A percentile compares a stretch with the other conserved stretches of the same genome.
These are phyloP conservation scores for Blepharisma undulans DNA, from an alignment of 169 alveolate species.

Conservation along the genomic window DNA sequence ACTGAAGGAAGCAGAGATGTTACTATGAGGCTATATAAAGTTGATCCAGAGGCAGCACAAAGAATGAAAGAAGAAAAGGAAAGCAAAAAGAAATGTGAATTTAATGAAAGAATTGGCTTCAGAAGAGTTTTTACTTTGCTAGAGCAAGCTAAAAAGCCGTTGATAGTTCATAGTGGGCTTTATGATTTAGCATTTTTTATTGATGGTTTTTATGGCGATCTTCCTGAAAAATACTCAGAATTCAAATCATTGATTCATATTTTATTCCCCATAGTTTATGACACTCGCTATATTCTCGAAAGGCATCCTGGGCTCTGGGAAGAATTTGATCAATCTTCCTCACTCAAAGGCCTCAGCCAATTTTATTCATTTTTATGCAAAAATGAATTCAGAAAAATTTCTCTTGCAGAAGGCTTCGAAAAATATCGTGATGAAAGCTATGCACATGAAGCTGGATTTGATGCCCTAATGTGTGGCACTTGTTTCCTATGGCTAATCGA, in stretches of 20 bases:
- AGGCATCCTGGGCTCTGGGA: constrained; percentile 24
- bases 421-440: constrained; percentile 3
- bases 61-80: constrained; percentile 18
- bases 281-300: constrained; percentile 18
- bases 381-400: not conserved
- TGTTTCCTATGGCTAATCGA: not conserved
- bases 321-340: not conserved
- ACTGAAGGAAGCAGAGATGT: constrained; percentile 21
- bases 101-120: constrained; percentile 32
- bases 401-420: not conserved
- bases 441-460: constrained; percentile 40
- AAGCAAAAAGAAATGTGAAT: not conserved
- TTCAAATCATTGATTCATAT: not conserved
- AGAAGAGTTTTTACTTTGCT: constrained; percentile 37
- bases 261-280: constrained; percentile 15
- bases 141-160: not conserved
- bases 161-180: constrained; percentile 9
- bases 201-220: not conserved
- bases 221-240: constrained; percentile 35
- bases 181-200: constrained; percentile 7
- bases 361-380: not conserved
- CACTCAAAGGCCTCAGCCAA: not conserved
- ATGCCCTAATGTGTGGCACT: constrained; percentile 18
- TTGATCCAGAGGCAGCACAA: constrained; percentile 13
- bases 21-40: not conserved